A percentile compares a stretch with the other conserved stretches of the same genome.
Evolutionary conservation across 176 grass and related monocot genomes (phyloP).

Genomic region (Raddia guianensis): DNA sequence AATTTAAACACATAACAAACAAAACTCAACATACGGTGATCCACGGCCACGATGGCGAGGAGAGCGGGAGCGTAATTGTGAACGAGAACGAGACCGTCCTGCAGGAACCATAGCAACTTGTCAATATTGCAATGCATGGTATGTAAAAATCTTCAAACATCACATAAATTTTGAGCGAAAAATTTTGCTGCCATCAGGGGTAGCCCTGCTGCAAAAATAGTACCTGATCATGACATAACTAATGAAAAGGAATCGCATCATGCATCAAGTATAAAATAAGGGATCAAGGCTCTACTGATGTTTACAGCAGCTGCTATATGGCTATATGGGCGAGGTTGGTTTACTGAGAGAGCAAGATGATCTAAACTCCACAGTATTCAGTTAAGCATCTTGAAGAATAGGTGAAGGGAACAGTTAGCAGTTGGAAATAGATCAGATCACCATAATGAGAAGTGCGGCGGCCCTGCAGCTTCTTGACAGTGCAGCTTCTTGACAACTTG

Average conservation of each 20-base stretch:
- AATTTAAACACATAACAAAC: neutral
- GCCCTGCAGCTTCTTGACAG: no score
- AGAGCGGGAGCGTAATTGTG: conserved; percentile 62
- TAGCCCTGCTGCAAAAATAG: neutral
- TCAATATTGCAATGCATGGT: neutral
- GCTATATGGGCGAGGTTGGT: neutral
- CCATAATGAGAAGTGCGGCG: neutral
- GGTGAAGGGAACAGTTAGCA: neutral
- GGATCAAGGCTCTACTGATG: neutral
- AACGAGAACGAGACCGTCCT: conserved; percentile 68
- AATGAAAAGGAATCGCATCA: no score
- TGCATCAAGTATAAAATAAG: neutral
- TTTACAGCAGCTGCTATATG: neutral
- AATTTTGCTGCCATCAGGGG: neutral
- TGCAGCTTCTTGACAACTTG: no score
- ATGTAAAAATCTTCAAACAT: neutral
- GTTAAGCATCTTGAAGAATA: conserved; percentile 20
- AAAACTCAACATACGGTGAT: conserved; percentile 54
- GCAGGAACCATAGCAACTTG: conserved; percentile 14
- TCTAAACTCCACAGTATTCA: neutral
- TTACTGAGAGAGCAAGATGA: neutral
- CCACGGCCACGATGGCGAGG: conserved; percentile 52
- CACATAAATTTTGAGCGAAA: conserved; percentile 8
- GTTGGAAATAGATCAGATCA: conserved; percentile 48
- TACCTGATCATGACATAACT: neutral